Evolutionary conservation across 805 yeast species (phyloP).

Genomic region (Wickerhamomyces silvicola): DNA sequence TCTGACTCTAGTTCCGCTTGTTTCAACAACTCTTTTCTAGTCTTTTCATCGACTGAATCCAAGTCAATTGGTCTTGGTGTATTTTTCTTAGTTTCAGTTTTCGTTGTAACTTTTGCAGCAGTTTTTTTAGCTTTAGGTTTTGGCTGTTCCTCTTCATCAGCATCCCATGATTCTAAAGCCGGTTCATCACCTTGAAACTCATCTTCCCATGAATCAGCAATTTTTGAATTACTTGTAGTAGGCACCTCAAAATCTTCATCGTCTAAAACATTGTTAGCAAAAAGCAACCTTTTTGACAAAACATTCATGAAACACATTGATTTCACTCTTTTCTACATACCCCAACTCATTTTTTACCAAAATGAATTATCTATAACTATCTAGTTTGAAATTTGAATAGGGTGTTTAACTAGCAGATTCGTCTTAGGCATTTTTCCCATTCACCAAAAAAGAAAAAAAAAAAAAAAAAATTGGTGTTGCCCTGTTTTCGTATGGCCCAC

Average conservation of each 20-base stretch:
- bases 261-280: conserved; percentile 36
- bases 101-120: conserved; percentile 23
- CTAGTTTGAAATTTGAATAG: no score
- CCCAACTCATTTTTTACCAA: no score
- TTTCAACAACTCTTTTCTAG: conserved; percentile 68
- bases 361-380: no score
- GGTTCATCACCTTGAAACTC: conserved; percentile 70
- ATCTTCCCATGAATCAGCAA: conserved; percentile 76
- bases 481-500: no score
- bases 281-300: no score
- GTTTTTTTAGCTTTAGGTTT: conserved; percentile 22
- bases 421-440: no score
- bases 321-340: no score
- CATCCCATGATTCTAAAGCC: conserved; percentile 87
- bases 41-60: conserved; percentile 63
- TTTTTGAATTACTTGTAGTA: conserved; percentile 40
- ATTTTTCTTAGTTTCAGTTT: conserved; percentile 30
- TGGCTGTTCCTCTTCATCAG: conserved; percentile 56
- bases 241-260: conserved; percentile 87
- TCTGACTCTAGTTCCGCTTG: conserved; percentile 82
- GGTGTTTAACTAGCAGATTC: no score
- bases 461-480: no score
- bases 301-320: no score
- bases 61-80: conserved; percentile 38
- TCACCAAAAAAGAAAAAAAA: no score